These are phyloP conservation scores for Boeremia lycopersici DNA, from an alignment of 2,329 filamentous ascomycete genomes.

Conservation along the genomic window DNA sequence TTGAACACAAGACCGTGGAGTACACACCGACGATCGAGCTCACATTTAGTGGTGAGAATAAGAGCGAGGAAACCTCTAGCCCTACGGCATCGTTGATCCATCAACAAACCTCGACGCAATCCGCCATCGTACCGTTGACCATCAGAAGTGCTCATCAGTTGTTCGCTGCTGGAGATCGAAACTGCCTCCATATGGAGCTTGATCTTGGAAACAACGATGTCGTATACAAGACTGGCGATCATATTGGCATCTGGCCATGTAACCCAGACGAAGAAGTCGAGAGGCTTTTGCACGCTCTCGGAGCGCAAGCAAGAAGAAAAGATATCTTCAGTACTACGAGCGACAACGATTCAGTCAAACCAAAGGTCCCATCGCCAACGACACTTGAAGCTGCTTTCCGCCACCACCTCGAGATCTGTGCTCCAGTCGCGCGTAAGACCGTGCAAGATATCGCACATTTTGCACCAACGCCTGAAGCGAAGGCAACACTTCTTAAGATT, in stretches of 20 bases:
- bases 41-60: conserved; percentile 11
- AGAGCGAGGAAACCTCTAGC: conserved; percentile 22
- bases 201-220: conserved; percentile 46
- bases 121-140: conserved; percentile 39
- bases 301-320: conserved; percentile 24
- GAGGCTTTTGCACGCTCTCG: conserved; percentile 38
- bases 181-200: conserved; percentile 51
- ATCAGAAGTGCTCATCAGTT: conserved; percentile 44
- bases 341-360: conserved; percentile 35
- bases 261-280: conserved; percentile 50
- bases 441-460: conserved; percentile 48
- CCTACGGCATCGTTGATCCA: conserved; percentile 35
- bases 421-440: conserved; percentile 49
- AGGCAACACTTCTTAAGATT: conserved; percentile 37
- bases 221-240: conserved; percentile 53
- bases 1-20: conserved; percentile 40
- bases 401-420: conserved; percentile 56
- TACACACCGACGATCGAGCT: conserved; percentile 44
- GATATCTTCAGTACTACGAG: conserved; percentile 37
- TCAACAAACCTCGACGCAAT: conserved; percentile 36
- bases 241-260: conserved; percentile 50
- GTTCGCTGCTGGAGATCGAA: conserved; percentile 44
- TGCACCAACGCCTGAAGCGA: conserved; percentile 44
- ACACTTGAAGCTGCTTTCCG: conserved; percentile 50
- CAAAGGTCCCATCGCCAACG: conserved; percentile 50